Conservation (phyloP, 192 early-diverging fungal species). For the Paraglomus brasilianum region DNA sequence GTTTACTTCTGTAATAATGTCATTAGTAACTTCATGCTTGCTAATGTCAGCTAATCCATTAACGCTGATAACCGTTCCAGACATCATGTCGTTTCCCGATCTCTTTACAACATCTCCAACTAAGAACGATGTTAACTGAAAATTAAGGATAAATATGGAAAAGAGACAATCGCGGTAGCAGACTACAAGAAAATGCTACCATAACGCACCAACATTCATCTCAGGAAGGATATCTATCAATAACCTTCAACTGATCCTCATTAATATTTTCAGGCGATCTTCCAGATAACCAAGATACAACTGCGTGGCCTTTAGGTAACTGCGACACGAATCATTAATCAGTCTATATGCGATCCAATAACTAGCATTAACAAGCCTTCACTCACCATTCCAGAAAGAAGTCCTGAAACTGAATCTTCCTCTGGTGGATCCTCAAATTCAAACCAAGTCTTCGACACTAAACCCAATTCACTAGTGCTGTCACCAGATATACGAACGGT, state of each 20-base stretch:
- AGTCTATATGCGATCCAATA: background rate
- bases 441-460: constrained; percentile 44
- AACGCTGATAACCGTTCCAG: constrained; percentile 40
- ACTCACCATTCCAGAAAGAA: background rate
- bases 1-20: too few relatives aligned
- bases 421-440: constrained; percentile 42
- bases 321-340: background rate
- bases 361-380: background rate
- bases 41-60: constrained; percentile 38
- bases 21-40: constrained; percentile 36
- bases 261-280: constrained; percentile 32
- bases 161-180: too few relatives aligned
- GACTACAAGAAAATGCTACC: too few relatives aligned
- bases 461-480: constrained; percentile 33
- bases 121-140: constrained; percentile 41
- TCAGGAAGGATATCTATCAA: too few relatives aligned
- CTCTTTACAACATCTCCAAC: constrained; percentile 45
- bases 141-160: too few relatives aligned
- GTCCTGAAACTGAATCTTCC: constrained; percentile 31
- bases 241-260: constrained; percentile 40
- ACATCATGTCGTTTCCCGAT: constrained; percentile 39
- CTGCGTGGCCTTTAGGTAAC: constrained; percentile 24
- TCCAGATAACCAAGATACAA: constrained; percentile 39
- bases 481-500: constrained; percentile 37
- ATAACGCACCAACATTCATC: too few relatives aligned